These are phyloP conservation scores for Stagonosporopsis vannaccii DNA, from an alignment of 2,329 filamentous ascomycete genomes.

Conservation along the genomic window DNA sequence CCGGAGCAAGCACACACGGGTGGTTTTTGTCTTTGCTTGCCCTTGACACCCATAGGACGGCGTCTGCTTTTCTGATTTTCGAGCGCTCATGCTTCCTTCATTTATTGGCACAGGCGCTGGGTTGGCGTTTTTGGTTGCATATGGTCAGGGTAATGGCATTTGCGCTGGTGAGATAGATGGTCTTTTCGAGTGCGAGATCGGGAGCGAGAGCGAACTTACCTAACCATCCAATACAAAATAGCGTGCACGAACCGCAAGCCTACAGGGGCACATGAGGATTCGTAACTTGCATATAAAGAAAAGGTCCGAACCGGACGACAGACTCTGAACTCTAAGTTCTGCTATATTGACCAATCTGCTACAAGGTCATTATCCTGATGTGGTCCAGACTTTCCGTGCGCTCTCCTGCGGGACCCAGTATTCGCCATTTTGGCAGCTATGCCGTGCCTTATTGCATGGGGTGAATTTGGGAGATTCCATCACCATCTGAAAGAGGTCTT, in stretches of 20 bases:
- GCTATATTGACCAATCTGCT: too few species aligned
- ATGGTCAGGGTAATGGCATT: conserved; percentile 1
- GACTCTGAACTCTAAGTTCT: too few species aligned
- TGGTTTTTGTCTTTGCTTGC: conserved; percentile 4
- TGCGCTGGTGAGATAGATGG: conserved; percentile 1
- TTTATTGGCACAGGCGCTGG: not conserved
- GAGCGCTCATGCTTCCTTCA: conserved; percentile 6
- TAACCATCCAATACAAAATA: not conserved
- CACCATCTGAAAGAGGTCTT: too few species aligned
- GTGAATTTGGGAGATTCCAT: too few species aligned
- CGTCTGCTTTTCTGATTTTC: conserved; percentile 7
- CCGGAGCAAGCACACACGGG: conserved; percentile 10
- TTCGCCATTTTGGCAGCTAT: too few species aligned
- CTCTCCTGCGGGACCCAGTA: too few species aligned
- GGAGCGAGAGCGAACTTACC: not conserved
- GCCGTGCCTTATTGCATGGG: too few species aligned
- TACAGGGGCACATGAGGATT: not conserved
- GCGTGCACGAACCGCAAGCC: not conserved
- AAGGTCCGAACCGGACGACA: not conserved
- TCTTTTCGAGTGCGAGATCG: not conserved
- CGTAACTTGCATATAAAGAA: not conserved
- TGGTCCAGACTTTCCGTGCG: too few species aligned
- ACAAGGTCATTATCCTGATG: too few species aligned
- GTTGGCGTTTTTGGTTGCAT: conserved; percentile 11
- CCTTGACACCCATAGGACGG: not conserved